Evolutionary conservation across 208 protist species (phyloP), one percentile per base, ranked within the genome.

Genomic region (Tritrichomonas musculus): DNA sequence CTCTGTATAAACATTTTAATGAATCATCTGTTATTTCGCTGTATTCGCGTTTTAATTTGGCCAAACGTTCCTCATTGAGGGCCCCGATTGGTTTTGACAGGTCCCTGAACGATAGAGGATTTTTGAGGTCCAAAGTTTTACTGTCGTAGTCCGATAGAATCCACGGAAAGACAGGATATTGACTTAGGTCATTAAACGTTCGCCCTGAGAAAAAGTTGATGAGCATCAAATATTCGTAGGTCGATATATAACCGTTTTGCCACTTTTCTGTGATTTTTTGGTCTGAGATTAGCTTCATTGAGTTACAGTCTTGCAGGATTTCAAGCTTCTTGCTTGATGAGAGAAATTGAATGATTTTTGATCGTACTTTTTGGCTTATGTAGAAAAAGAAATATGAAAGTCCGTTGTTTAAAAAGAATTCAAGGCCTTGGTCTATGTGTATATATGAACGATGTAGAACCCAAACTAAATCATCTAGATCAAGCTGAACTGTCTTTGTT

Each of bases 1-100:
- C 98, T 82, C 98, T 98, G 96, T 99, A 99, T 93, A 99, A 97
- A 93, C 98, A 99, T 36, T 98, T 97, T 33, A 98, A 9, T 1
- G 0, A 11, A 20, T 4, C 2, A 53, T 53, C 41, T 5, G 69
- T 8, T 22, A 30, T 22, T 60, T 60, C 53, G 5, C 17, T 17
- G 17, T 60, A 60, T 60, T 60, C 53, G 5, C 17, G 5, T 36
- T 69, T 92, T 1, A 84, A n/a, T 66, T 92, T 92, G 1, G 39
- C 22, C 1, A 92, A n/a, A 22, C 50, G 3, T 13, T 64, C 30
- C 8, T 14, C 3, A 27, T 57, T 57, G 5, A 92, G 20, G 3
- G 82, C 82, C 2, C 82, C 82, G 27, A 92, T 66, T 30, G 82
- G 82, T 47, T 92, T 92, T 27, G 50, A 49, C 3, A 92, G n/a